Evolutionary conservation across 2,329 filamentous ascomycete genomes (phyloP).

Genomic region (Ilyonectria destructans): DNA sequence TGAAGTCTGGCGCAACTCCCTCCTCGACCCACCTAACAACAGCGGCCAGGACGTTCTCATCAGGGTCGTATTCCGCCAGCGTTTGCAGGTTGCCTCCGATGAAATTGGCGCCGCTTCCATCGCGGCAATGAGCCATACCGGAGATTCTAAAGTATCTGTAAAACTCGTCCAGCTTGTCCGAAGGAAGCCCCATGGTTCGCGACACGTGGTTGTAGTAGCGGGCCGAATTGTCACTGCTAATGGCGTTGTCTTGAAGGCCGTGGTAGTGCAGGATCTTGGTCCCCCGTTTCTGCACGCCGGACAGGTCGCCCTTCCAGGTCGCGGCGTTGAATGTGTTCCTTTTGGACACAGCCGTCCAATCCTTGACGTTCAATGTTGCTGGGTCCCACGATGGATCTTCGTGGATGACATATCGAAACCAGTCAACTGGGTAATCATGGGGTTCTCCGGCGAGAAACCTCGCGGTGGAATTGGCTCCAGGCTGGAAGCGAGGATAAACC

Average conservation of each 20-base stretch:
- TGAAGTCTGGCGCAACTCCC: constrained; percentile 58
- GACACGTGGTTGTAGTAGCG: constrained; percentile 45
- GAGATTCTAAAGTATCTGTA: constrained; percentile 69
- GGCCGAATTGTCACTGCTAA: constrained; percentile 44
- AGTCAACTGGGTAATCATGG: constrained; percentile 40
- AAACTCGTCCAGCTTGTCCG: constrained; percentile 59
- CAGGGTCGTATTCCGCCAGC: constrained; percentile 48
- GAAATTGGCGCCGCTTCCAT: constrained; percentile 62
- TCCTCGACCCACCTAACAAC: constrained; percentile 67
- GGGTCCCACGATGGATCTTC: constrained; percentile 55
- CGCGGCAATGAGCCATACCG: constrained; percentile 65
- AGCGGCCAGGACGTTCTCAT: constrained; percentile 63
- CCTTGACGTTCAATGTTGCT: constrained; percentile 46
- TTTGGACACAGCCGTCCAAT: constrained; percentile 45
- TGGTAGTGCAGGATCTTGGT: constrained; percentile 65
- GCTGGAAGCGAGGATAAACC: constrained; percentile 64
- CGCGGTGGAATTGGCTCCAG: constrained; percentile 58
- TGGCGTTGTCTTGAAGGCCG: constrained; percentile 51
- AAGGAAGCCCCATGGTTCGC: constrained; percentile 46
- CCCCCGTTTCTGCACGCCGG: constrained; percentile 58
- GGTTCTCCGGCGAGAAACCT: constrained; percentile 46
- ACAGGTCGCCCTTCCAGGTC: constrained; percentile 59
- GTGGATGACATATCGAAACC: constrained; percentile 60
- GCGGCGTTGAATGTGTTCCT: constrained; percentile 60
- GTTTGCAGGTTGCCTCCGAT: constrained; percentile 47